Base-by-base conservation (phyloP, 371 early-diverging fungal species). In the Rhizopus microsporus region DNA sequence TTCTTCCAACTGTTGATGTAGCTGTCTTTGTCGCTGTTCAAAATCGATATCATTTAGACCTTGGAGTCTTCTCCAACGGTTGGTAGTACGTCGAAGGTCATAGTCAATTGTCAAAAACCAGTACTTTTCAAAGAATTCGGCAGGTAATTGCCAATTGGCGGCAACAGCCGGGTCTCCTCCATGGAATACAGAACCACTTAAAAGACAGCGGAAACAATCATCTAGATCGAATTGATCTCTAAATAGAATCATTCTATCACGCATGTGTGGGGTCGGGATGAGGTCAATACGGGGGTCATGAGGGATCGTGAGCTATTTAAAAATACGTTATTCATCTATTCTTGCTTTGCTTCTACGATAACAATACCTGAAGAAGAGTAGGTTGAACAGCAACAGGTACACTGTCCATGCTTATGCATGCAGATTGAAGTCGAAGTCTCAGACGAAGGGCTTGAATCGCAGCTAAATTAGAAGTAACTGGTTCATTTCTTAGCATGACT, bases 201-300 rank as follows among this genome's bases (percentile, higher is more conserved):
- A 59, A n/a, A 85, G 56, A 33, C 78, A 63, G 17, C 78, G 71
- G 59, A 80, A 79, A 37, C 83, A 81, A 15, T 83, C 85, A 37
- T 85, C 85, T 33, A 85, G 64, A 44, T 85, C 81, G 64, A 77
- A 85, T 33, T 78, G 65, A 37, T 77, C 71, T 59, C 81, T 76
- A 58, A 80, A 83, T 5, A 85, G 40, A 49, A 85, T 85, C 85
- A 85, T 85, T 62, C 82, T 74, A 30, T 83, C 85, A 23, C 85
- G 74, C 67, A 85, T 78, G 46, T 80, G 79, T n/a, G 78, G 72
- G 12, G 82, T 79, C 4, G 85, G 83, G 43, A 85, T 74, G 38
- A 82, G 59, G 49, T 85, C 85, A 43, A 85, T 85, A 16, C 85
- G 77, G 8, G 85, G 71, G 44, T 85, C 85, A 53, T 85, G 85